Percentiles rank a stretch among this genome's conserved stretches.
Conservation (phyloP, 2,329 filamentous ascomycete species). For the Claviceps sp. region DNA sequence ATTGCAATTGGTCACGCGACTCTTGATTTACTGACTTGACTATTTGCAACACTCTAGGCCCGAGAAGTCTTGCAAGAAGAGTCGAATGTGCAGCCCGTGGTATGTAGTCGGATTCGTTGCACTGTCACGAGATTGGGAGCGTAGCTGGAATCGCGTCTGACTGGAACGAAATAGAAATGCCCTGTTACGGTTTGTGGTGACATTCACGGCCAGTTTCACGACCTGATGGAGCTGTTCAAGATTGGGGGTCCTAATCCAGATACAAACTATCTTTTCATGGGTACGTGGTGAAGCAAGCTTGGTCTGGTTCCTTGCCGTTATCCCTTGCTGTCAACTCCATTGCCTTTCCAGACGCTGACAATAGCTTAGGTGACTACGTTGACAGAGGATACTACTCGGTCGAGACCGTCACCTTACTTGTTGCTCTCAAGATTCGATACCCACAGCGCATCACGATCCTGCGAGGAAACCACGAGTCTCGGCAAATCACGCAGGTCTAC, state of each 20-base stretch:
- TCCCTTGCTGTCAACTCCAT: too few species aligned
- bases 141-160: slow-evolving; percentile 2
- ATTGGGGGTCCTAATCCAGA: slow-evolving; percentile 96
- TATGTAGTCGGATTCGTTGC: slow-evolving; percentile 33
- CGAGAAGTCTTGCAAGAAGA: slow-evolving; percentile 94
- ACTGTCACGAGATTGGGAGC: not conserved
- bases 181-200: slow-evolving; percentile 97
- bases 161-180: slow-evolving; percentile 56
- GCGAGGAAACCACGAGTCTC: slow-evolving; percentile 95
- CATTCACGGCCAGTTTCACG: slow-evolving; percentile 98
- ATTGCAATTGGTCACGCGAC: not conserved
- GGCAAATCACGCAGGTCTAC: slow-evolving; percentile 98
- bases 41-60: slow-evolving; percentile 41
- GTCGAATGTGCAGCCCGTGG: slow-evolving; percentile 97
- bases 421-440: slow-evolving; percentile 95
- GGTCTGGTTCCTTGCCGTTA: not conserved
- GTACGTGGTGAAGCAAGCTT: slow-evolving; percentile 33
- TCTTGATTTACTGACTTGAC: slow-evolving; percentile 16
- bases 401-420: slow-evolving; percentile 91
- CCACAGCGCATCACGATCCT: slow-evolving; percentile 96
- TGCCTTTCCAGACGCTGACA: slow-evolving; percentile 1
- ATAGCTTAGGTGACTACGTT: slow-evolving; percentile 72
- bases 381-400: slow-evolving; percentile 98
- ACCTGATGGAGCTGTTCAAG: slow-evolving; percentile 98
- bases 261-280: slow-evolving; percentile 99